A percentile compares a stretch with the other conserved stretches of the same genome.
Evolutionary conservation across 345 rosid species (phyloP).

Genomic region (Salix dunnii): DNA sequence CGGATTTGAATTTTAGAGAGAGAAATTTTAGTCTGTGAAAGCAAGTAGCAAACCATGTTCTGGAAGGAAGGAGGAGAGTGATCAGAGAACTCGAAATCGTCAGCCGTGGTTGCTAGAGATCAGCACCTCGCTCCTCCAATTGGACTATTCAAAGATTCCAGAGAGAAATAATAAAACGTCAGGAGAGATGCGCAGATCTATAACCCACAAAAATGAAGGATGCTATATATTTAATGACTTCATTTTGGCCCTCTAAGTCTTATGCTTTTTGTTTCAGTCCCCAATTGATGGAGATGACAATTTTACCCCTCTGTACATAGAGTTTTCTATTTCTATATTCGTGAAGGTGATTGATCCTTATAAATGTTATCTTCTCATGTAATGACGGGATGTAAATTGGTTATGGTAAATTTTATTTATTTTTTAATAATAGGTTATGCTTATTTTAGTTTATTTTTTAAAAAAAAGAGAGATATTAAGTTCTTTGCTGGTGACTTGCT

Average conservation of each 20-base stretch:
- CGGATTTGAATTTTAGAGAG: background rate
- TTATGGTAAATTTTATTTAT: too few relatives aligned
- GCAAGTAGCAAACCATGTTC: background rate
- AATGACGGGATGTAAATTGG: too few relatives aligned
- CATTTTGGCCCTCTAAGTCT: background rate
- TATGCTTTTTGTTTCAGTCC: background rate
- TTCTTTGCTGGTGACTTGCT: too few relatives aligned
- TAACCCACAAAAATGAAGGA: background rate
- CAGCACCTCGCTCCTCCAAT: background rate
- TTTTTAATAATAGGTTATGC: too few relatives aligned
- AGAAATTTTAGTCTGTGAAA: background rate
- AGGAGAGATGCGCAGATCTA: background rate
- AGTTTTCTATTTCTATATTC: background rate
- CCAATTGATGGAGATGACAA: background rate
- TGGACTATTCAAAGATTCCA: background rate
- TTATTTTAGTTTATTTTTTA: too few relatives aligned
- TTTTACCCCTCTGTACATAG: too few relatives aligned
- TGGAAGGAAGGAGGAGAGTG: background rate
- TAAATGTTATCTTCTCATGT: background rate
- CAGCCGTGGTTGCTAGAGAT: background rate
- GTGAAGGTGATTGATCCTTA: background rate
- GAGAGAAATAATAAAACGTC: background rate
- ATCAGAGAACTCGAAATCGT: constrained; percentile 3
- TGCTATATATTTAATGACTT: background rate
- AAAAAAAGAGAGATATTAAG: too few relatives aligned